Evolutionary conservation across 169 alveolate species (phyloP).

Genomic region (Plasmodium gaboni): DNA sequence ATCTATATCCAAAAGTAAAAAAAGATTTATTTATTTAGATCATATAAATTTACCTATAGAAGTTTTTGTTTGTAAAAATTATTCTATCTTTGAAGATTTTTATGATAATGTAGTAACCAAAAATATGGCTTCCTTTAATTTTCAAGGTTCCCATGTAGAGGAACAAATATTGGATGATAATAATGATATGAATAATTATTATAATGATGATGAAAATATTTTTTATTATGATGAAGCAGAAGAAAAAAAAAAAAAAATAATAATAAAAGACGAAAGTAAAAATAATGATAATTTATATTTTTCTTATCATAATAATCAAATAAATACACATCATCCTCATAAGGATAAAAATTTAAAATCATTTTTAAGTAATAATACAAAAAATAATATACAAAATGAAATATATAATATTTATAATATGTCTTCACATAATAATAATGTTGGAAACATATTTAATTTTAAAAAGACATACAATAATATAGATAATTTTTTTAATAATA

Average conservation of each 20-base stretch:
- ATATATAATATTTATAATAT: neutral
- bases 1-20: constrained; percentile 17
- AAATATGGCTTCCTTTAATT: constrained; percentile 44
- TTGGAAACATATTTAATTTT: constrained; percentile 30
- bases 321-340: neutral
- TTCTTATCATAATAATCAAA: neutral
- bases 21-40: constrained; percentile 29
- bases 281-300: neutral
- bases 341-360: neutral
- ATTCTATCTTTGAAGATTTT: constrained; percentile 45
- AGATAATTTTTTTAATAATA: constrained; percentile 29
- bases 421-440: neutral
- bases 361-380: neutral
- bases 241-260: neutral
- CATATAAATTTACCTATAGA: constrained; percentile 69
- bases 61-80: constrained; percentile 58
- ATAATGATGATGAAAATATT: constrained; percentile 1
- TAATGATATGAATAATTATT: neutral
- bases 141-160: neutral
- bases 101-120: constrained; percentile 66
- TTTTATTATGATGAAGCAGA: constrained; percentile 2
- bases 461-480: constrained; percentile 21
- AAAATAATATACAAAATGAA: neutral
- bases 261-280: neutral
- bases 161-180: constrained; percentile 3